phyloP scores from a whole-genome alignment of 2,329 filamentous ascomycete species.

The Pseudonectria buxi region DNA sequence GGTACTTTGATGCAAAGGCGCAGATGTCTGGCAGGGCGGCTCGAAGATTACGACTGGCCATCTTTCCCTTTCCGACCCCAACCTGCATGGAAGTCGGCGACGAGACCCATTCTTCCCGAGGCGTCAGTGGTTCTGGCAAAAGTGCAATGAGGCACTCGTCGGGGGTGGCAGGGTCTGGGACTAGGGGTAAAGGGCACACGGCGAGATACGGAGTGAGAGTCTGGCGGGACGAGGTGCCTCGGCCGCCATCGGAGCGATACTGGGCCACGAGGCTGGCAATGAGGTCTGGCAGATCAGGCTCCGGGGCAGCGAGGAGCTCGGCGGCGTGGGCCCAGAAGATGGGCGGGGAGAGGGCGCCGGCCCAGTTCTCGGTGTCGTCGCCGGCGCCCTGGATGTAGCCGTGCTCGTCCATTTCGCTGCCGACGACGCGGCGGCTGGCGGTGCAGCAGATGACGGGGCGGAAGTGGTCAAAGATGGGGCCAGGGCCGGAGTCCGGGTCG shows the following conservation, averaged over 20 bases:
- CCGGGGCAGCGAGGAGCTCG: conserved; percentile 53
- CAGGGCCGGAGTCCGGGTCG: conserved; percentile 17
- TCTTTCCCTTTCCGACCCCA: conserved; percentile 63
- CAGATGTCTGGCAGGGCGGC: conserved; percentile 58
- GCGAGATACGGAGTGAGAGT: conserved; percentile 31
- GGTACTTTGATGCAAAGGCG: conserved; percentile 42
- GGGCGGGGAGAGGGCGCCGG: conserved; percentile 66
- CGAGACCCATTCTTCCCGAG: conserved; percentile 35
- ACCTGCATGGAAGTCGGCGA: conserved; percentile 44
- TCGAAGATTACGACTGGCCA: conserved; percentile 78
- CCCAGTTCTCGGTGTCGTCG: conserved; percentile 94
- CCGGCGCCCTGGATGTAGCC: conserved; percentile 88
- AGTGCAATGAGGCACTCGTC: conserved; percentile 37
- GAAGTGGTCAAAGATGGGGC: conserved; percentile 47
- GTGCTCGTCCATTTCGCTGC: conserved; percentile 56
- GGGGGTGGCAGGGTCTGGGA: conserved; percentile 2
- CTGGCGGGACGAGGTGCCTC: conserved; percentile 8
- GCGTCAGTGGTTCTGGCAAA: conserved; percentile 32
- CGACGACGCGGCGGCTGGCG: conserved; percentile 64
- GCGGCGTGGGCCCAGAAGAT: conserved; percentile 72
- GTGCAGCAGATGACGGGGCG: conserved; percentile 79
- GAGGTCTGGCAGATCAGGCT: conserved; percentile 53
- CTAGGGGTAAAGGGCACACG: conserved; percentile 30
- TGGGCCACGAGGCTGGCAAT: conserved; percentile 40
- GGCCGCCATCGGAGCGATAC: conserved; percentile 9